Base-by-base conservation (phyloP, 257 asterid genomes). In the Anisodus acutangulus region DNA sequence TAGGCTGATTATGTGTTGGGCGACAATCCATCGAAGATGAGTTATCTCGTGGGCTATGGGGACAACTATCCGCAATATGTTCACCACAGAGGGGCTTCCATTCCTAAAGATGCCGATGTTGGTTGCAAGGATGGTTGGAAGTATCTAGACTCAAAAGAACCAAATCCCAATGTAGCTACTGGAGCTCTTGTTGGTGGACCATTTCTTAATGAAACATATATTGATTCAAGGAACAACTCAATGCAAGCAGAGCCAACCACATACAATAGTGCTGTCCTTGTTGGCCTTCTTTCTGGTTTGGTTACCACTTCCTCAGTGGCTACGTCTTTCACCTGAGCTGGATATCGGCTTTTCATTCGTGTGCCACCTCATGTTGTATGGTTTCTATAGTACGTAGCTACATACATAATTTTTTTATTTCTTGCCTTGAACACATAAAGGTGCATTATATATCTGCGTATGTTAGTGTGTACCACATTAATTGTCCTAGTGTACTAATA, bases 61-160 rank as follows among this genome's bases (percentile, higher is more conserved):
- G 92, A 90, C 16, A 89, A 80, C 9, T 96, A 93, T 83, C 98
- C 99, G 16, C 76, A 90, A 58, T 88, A 79, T 51, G 97, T 96
- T n/a, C 99, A 96, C 85, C 99, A 96, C 16, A 91, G 99, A 88
- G 99, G 98, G 78, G 98, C 99, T 58, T 96, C 99, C 1, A 92
- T 96, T 62, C 98, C 98, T 2, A 74, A 41, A 0, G 91, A 89
- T 39, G 92, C 86, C 17, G 71, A 69, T 49, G 88, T 97, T 0
- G 86, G 90, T 49, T 96, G 98, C 93, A 92, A 92, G 88, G 95
- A 92, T 2, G 99, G 99, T 35, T 96, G 93, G 88, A 85, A 90
- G 87, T 96, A 95, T 95, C 93, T 96, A 2, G 90, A 90, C 1
- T 92, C 98, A 0, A 83, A 85, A 0, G 66, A 89, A 7, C 95